phyloP scores from a whole-genome alignment of 768 basidiomycete species.

The Leccinum broughii region DNA sequence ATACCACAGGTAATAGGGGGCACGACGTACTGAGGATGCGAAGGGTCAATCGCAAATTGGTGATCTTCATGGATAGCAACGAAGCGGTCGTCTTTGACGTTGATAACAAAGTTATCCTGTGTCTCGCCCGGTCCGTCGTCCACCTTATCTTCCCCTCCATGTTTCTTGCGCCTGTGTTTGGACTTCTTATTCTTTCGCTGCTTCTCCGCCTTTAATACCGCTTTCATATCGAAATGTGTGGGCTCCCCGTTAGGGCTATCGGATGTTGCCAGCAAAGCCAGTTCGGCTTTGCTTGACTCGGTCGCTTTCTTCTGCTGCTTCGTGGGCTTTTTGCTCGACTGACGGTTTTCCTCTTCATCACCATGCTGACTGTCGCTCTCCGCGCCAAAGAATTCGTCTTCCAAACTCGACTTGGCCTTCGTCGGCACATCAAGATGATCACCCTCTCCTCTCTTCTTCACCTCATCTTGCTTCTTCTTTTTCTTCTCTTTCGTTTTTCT shows the following conservation, averaged over 20 bases:
- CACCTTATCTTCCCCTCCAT: conserved; percentile 28
- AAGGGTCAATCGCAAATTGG: conserved; percentile 93
- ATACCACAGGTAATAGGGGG: not conserved
- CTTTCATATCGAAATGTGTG: conserved; percentile 88
- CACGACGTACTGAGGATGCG: conserved; percentile 81
- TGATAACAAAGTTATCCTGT: conserved; percentile 79
- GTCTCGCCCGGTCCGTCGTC: conserved; percentile 59
- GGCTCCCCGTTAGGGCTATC: conserved; percentile 55
- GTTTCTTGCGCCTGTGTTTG: conserved; percentile 28
- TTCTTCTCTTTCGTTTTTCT: conserved; percentile 88
- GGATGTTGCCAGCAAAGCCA: conserved; percentile 60
- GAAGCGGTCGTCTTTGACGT: conserved; percentile 89
- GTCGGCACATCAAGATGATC: conserved; percentile 23
- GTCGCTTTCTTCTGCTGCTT: conserved; percentile 18
- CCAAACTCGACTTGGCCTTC: conserved; percentile 12
- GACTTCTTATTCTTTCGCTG: conserved; percentile 44
- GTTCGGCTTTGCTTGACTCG: conserved; percentile 49
- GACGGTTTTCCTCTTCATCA: conserved; percentile 29
- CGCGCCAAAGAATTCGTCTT: conserved; percentile 78
- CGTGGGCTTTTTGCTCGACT: conserved; percentile 25
- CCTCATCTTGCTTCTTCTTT: conserved; percentile 74
- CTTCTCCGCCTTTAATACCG: conserved; percentile 87
- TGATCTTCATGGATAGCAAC: conserved; percentile 85
- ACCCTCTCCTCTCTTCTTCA: conserved; percentile 39
- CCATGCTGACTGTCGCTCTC: conserved; percentile 31